These are phyloP conservation scores for Irpex sp. DNA, from an alignment of 1,284 basidiomycete genomes.

Conservation along the genomic window DNA sequence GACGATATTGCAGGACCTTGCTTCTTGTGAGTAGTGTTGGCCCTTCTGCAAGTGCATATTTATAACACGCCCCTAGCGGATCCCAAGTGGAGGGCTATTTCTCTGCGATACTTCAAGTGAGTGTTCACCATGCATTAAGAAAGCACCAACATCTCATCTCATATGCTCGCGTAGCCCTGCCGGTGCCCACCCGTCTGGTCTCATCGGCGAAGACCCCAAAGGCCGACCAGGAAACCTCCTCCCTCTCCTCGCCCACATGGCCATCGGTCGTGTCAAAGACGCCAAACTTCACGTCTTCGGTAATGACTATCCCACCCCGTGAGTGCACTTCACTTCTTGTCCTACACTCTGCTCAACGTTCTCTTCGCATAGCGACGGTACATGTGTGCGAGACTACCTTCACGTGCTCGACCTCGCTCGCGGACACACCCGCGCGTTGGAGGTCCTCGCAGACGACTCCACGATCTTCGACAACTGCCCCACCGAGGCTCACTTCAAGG, in stretches of 20 bases:
- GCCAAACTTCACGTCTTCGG: conserved; percentile 90
- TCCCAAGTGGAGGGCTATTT: conserved; percentile 76
- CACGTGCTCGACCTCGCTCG: conserved; percentile 95
- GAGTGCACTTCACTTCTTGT: conserved; percentile 24
- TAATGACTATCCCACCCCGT: conserved; percentile 96
- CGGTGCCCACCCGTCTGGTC: conserved; percentile 93
- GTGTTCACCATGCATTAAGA: conserved; percentile 19
- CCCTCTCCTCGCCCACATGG: conserved; percentile 94
- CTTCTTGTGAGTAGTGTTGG: conserved; percentile 52
- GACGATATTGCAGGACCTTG: conserved; percentile 87
- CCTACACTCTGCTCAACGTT: conserved; percentile 8
- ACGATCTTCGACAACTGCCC: conserved; percentile 49
- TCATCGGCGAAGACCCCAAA: conserved; percentile 94
- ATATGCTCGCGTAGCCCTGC: conserved; percentile 66
- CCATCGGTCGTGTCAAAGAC: conserved; percentile 84
- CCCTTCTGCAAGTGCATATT: conserved; percentile 12
- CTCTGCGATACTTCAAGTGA: conserved; percentile 96
- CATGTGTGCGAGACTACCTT: conserved; percentile 96
- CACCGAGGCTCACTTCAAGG: conserved; percentile 70
- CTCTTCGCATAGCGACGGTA: conserved; percentile 72
- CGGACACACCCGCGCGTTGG: conserved; percentile 91
- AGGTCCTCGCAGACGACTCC: conserved; percentile 72
- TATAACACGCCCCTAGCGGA: conserved; percentile 45
- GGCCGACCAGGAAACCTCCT: conserved; percentile 95
- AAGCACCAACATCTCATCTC: background rate